A percentile compares a stretch with the other conserved stretches of the same genome.
Conservation (phyloP, 169 alveolate species). For the Cryptosporidium viatorum region DNA sequence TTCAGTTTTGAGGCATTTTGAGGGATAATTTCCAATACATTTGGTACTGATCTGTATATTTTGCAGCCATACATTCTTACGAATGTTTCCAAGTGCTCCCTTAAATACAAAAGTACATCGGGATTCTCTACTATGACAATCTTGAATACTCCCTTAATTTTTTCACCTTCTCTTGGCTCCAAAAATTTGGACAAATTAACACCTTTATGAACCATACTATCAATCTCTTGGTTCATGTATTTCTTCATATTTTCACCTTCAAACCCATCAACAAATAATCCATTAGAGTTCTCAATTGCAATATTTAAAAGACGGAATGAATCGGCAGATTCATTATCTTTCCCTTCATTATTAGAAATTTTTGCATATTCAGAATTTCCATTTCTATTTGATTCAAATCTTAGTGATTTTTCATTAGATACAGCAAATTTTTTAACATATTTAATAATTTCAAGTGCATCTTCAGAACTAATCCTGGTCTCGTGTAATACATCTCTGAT, state of each 20-base stretch:
- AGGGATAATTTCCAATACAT: conserved; percentile 47
- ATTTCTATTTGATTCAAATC: conserved; percentile 23
- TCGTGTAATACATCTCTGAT: conserved; percentile 34
- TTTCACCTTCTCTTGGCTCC: conserved; percentile 56
- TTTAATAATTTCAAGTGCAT: conserved; percentile 35
- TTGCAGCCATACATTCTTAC: conserved; percentile 51
- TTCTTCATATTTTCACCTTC: conserved; percentile 13
- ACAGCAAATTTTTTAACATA: conserved; percentile 17
- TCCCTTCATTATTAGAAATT: conserved; percentile 13
- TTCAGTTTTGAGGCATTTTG: conserved; percentile 39
- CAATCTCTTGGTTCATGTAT: conserved; percentile 35
- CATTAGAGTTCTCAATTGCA: conserved; percentile 32
- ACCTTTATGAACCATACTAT: conserved; percentile 42
- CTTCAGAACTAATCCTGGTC: not conserved
- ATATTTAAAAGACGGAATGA: conserved; percentile 12
- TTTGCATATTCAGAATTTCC: conserved; percentile 8
- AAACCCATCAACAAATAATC: conserved; percentile 26
- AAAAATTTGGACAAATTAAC: conserved; percentile 31
- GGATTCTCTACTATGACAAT: conserved; percentile 46
- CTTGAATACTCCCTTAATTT: conserved; percentile 20
- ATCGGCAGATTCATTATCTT: not conserved
- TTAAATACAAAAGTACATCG: not conserved
- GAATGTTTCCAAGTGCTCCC: conserved; percentile 48
- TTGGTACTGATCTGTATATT: conserved; percentile 44
- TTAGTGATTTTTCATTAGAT: conserved; percentile 6